Base-by-base conservation (phyloP, 2,329 filamentous ascomycete species). In the Diatrype stigma region DNA sequence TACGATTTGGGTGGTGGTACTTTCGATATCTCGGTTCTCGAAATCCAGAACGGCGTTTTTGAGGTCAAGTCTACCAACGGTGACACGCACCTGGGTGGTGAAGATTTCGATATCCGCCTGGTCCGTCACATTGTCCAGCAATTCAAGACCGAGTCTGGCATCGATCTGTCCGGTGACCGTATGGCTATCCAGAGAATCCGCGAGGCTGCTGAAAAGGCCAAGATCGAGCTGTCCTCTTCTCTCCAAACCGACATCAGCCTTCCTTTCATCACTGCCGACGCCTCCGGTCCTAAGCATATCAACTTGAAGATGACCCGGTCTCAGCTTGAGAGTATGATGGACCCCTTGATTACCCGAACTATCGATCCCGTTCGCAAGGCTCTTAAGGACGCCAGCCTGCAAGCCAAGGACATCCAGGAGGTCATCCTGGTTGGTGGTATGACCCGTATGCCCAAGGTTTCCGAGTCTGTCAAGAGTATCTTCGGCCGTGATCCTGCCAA, bases 151-250 rank as follows among this genome's bases (percentile, higher is more conserved):
- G 90, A 96, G 63, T 90, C 90, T 58, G 87, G 89, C 58, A 88
- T 96, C 60, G 93, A 97, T 71, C 84, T 97, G 62, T 89, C 90
- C 53, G 78, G 76, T 68, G 93, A 97, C 79, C 91, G 93, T 73
- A 96, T 96, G 92, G 93, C 93, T 64, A 96, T 97, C 69, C 93
- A 96, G 84, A 87, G 93, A 85, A 96, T 97, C 72, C 92, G 93
- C 77, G 93, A 96, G 80, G 93, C 92, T 63, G 91, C 92, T 63
- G 93, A 97, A 84, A 96, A 96, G 86, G 93, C 93, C 70, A 97
- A 97, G 90, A 96, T 96, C 67, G 93, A 96, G 79, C 81, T 97
- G 62, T 97, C 93, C 12, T 96, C 92, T 32, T 92, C 92, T 52
- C 84, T 92, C 62, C 90, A 96, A 74, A 97, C 93, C 62, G 93